Percentiles rank a stretch among this genome's conserved stretches.
phyloP scores from a whole-genome alignment of 768 basidiomycete species.

The Phaeolepiota aurea region DNA sequence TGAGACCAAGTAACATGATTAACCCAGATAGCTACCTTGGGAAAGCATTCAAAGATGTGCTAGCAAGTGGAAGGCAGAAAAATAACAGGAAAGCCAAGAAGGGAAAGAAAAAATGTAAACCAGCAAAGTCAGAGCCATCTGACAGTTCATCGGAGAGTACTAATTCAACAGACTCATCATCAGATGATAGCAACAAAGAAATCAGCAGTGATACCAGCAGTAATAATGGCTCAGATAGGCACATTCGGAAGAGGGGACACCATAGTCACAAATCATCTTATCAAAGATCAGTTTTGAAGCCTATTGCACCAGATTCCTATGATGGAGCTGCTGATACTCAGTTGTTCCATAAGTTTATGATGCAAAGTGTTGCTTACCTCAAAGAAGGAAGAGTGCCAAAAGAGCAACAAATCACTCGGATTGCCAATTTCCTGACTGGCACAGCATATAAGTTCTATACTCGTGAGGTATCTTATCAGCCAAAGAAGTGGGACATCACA shows the following conservation, averaged over 20 bases:
- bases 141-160: background rate
- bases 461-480: constrained; percentile 16
- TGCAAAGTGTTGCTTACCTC: constrained; percentile 14
- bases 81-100: constrained; percentile 7
- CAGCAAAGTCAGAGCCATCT: background rate
- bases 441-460: constrained; percentile 23
- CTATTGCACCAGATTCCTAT: constrained; percentile 15
- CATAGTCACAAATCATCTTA: background rate
- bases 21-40: background rate
- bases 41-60: constrained; percentile 12
- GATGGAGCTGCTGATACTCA: constrained; percentile 15
- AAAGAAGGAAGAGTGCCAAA: constrained; percentile 9
- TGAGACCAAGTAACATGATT: background rate
- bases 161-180: background rate
- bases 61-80: constrained; percentile 28
- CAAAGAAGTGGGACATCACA: constrained; percentile 15
- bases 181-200: background rate
- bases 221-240: background rate
- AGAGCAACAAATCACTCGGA: constrained; percentile 9
- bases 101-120: background rate
- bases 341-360: constrained; percentile 17
- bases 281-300: constrained; percentile 9
- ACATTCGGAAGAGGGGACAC: background rate
- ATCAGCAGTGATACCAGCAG: background rate
- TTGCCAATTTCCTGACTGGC: constrained; percentile 19